These are phyloP conservation scores for Paramarasmius palmivorus DNA, from an alignment of 1,284 basidiomycete species.

Conservation along the genomic window DNA sequence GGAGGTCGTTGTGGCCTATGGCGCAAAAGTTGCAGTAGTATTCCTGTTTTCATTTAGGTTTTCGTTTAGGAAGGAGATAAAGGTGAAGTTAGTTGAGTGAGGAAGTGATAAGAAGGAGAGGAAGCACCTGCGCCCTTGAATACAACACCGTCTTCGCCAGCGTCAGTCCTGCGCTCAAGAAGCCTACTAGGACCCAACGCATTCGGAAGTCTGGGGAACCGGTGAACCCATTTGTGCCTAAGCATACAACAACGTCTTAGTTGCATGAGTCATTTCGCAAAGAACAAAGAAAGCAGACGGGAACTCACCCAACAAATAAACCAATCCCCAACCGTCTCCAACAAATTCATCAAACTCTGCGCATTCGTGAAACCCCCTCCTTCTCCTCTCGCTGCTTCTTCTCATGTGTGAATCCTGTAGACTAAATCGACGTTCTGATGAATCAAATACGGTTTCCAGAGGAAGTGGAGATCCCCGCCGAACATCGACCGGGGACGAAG, in stretches of 20 bases:
- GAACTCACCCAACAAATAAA: too few species aligned
- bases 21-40: slow-evolving; percentile 72
- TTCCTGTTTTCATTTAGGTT: slow-evolving; percentile 35
- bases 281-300: too few species aligned
- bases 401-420: slow-evolving; percentile 70
- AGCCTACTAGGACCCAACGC: slow-evolving; percentile 81
- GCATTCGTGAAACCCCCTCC: slow-evolving; percentile 86
- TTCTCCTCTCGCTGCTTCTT: too few species aligned
- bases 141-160: slow-evolving; percentile 87
- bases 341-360: slow-evolving; percentile 53
- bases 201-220: too few species aligned
- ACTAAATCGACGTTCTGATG: slow-evolving; percentile 61
- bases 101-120: too few species aligned
- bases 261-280: too few species aligned
- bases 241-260: slow-evolving; percentile 56
- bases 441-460: slow-evolving; percentile 81
- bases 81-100: too few species aligned
- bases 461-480: slow-evolving; percentile 86
- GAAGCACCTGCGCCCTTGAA: slow-evolving; percentile 50
- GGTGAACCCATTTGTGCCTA: too few species aligned
- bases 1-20: slow-evolving; percentile 69
- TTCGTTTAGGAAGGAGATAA: too few species aligned
- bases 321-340: too few species aligned
- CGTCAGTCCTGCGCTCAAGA: slow-evolving; percentile 74
- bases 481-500: slow-evolving; percentile 64